Conservation (phyloP, 805 yeast genomes). For the Sugiyamaella americana region DNA sequence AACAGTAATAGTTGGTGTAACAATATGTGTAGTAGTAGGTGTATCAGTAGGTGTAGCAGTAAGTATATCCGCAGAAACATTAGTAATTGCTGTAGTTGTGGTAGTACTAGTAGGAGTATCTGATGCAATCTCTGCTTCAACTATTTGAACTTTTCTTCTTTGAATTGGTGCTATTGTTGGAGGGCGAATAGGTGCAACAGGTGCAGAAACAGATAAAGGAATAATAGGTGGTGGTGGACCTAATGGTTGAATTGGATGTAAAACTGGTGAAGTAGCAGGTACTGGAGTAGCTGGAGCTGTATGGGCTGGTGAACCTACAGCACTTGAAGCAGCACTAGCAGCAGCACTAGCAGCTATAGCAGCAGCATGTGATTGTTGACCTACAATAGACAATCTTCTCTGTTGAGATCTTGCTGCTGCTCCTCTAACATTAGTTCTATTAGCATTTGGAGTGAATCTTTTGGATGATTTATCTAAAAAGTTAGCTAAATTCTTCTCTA, state of each 20-base stretch:
- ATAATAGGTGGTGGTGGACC: neutral
- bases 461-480: constrained; percentile 28
- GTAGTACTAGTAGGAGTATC: neutral
- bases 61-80: neutral
- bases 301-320: neutral
- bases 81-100: neutral
- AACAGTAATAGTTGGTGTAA: neutral
- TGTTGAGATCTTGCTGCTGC: constrained; percentile 17
- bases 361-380: constrained; percentile 8
- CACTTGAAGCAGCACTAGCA: neutral
- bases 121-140: too few species aligned
- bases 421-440: constrained; percentile 24
- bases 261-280: neutral
- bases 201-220: constrained; percentile 1
- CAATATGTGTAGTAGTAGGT: neutral
- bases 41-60: neutral
- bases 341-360: constrained; percentile 5
- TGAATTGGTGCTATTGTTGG: neutral
- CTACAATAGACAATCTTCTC: constrained; percentile 22
- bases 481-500: neutral
- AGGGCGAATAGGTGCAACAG: neutral
- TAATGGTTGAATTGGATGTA: neutral
- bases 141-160: too few species aligned
- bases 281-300: neutral
- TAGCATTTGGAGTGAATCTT: constrained; percentile 31